Evolutionary conservation across 1,284 basidiomycete genomes (phyloP), one percentile per base, ranked within the genome.

Genomic region (Schizopora paradoxa): DNA sequence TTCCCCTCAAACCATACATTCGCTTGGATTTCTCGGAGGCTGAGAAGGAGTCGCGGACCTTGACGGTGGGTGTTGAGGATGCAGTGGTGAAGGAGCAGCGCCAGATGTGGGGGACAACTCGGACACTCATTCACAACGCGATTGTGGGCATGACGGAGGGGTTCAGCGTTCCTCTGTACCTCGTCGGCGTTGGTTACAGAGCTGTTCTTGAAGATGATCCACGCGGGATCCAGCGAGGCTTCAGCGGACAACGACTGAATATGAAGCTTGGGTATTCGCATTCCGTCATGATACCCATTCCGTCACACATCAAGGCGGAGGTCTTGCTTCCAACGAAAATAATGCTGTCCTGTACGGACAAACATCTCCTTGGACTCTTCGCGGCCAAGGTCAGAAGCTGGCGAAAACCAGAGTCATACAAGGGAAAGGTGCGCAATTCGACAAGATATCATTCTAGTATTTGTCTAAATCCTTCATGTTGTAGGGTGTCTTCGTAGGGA

Each of bases 151-250:
- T 98, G 67, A 85, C 88, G 1, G 77, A 85, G 51, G 94, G 94
- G 1, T 98, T 92, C 68, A 76, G 74, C 0, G 74, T 90, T 6
- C 82, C 88, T 10, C 65, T 99, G 16, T 84, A 85, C 54, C 77
- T 99, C 48, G 95, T 98, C 49, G 96, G 95, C 28, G 94, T 99
- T 32, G 95, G 95, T 1, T 99, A 93, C 68, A 77, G 95, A 60
- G 94, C 85, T 2, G 77, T 80, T 1, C 66, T 99, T 45, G 95
- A 99, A 68, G 73, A 79, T 1, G 90, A 94, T 57, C 90, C 91
- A n/a, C 65, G 78, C 31, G 78, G 76, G 18, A 73, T 70, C 43
- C 56, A 66, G 19, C 72, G 77, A 44, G 79, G 77, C 16, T 73
- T 74, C 41, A 77, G 68, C 41, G 77, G 81, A 16, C 68, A 79